These are phyloP conservation scores for Leccinum subgranulosum DNA, from an alignment of 768 basidiomycete species.

Conservation along the genomic window DNA sequence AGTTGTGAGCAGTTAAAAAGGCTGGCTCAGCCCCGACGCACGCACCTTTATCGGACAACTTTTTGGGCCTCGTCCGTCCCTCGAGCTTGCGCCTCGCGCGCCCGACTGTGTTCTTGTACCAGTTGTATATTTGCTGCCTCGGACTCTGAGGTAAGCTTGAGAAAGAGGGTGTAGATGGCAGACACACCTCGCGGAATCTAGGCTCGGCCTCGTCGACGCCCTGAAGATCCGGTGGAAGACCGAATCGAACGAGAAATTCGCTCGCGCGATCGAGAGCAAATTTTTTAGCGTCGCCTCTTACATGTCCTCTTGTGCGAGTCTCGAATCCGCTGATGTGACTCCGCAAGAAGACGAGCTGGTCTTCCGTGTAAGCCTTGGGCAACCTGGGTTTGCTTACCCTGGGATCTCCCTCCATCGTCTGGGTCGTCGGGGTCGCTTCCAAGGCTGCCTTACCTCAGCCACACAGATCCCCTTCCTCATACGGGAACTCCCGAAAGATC, in stretches of 20 bases:
- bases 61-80: slow-evolving; percentile 50
- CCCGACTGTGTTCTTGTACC: slow-evolving; percentile 71
- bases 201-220: slow-evolving; percentile 56
- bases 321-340: slow-evolving; percentile 56
- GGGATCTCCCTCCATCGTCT: slow-evolving; percentile 49
- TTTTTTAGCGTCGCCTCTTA: slow-evolving; percentile 68
- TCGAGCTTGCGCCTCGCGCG: slow-evolving; percentile 57
- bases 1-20: not conserved
- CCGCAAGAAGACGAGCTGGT: slow-evolving; percentile 57
- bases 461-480: slow-evolving; percentile 10
- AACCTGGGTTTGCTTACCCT: slow-evolving; percentile 64
- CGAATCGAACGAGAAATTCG: slow-evolving; percentile 59
- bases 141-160: not conserved
- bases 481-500: slow-evolving; percentile 28
- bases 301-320: slow-evolving; percentile 52
- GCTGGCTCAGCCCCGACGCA: not conserved
- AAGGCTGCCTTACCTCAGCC: slow-evolving; percentile 15
- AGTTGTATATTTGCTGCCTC: slow-evolving; percentile 64
- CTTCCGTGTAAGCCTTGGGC: slow-evolving; percentile 63
- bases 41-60: slow-evolving; percentile 49
- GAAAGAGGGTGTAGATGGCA: no score
- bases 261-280: slow-evolving; percentile 60
- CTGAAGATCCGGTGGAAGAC: slow-evolving; percentile 53
- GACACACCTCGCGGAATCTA: slow-evolving; percentile 56
- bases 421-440: slow-evolving; percentile 6